Conservation (phyloP, 2,329 filamentous ascomycete genomes). For the Paecilomyces variotii region DNA sequence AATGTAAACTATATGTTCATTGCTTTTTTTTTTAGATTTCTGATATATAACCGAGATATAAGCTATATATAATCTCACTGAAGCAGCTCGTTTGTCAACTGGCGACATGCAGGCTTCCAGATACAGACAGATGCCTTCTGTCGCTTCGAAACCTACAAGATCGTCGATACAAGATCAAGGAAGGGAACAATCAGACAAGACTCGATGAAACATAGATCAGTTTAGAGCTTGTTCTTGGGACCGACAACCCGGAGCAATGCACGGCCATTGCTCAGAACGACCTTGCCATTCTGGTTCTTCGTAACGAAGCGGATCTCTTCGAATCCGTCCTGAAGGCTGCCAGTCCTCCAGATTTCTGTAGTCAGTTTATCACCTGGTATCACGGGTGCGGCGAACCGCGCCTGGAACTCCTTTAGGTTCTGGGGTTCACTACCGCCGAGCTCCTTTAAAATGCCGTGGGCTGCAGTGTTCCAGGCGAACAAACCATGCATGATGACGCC, state of each 20-base stretch:
- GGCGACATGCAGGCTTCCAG: not conserved
- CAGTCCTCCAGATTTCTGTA: slow-evolving; percentile 73
- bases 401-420: slow-evolving; percentile 83
- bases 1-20: no score
- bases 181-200: not conserved
- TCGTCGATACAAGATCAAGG: not conserved
- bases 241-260: slow-evolving; percentile 63
- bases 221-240: slow-evolving; percentile 56
- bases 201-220: not conserved
- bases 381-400: slow-evolving; percentile 77
- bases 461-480: slow-evolving; percentile 75
- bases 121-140: not conserved
- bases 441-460: slow-evolving; percentile 63
- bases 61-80: not conserved
- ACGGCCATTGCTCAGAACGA: slow-evolving; percentile 78
- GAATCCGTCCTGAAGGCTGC: slow-evolving; percentile 53
- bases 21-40: not conserved
- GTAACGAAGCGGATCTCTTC: slow-evolving; percentile 80
- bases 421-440: slow-evolving; percentile 69
- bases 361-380: slow-evolving; percentile 74
- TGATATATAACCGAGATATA: not conserved
- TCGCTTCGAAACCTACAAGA: not conserved
- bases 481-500: slow-evolving; percentile 84
- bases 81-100: not conserved
- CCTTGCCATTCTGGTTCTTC: slow-evolving; percentile 70